Conservation (phyloP, 768 basidiomycete genomes). For the Tylopilus felleus region DNA sequence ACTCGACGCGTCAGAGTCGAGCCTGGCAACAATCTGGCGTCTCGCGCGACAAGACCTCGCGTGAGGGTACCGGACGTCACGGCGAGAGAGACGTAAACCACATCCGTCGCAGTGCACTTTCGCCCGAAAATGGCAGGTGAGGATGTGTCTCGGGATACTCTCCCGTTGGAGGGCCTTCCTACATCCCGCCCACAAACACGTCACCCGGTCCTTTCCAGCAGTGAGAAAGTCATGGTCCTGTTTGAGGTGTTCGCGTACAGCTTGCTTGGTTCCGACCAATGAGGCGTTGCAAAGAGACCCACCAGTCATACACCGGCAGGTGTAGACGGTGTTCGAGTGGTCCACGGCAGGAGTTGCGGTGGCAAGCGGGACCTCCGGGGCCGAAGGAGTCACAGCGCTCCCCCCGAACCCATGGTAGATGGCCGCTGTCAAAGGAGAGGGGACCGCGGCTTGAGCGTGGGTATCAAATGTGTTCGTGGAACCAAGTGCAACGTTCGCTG, state of each 20-base stretch:
- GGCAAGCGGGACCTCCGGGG: background rate
- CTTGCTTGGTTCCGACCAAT: slow-evolving; percentile 1
- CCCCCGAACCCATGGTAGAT: background rate
- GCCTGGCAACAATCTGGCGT: background rate
- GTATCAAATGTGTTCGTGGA: background rate
- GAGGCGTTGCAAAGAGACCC: slow-evolving; percentile 1
- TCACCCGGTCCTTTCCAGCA: background rate
- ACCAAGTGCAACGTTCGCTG: background rate
- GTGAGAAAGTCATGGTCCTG: slow-evolving; percentile 2
- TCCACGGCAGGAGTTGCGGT: background rate
- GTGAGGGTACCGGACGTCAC: slow-evolving; percentile 18
- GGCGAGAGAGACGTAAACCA: slow-evolving; percentile 16
- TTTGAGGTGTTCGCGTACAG: slow-evolving; percentile 18
- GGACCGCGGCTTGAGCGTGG: background rate
- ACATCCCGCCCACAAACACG: slow-evolving; percentile 17
- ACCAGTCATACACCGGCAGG: slow-evolving; percentile 2
- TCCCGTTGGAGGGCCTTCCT: slow-evolving; percentile 7
- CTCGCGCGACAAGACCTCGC: slow-evolving; percentile 8
- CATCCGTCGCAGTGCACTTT: slow-evolving; percentile 11
- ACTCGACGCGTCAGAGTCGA: background rate
- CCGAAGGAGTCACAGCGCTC: background rate
- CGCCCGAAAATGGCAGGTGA: slow-evolving; percentile 12
- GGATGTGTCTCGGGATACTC: slow-evolving; percentile 19
- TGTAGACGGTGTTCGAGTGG: background rate
- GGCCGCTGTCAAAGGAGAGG: background rate